Conservation (phyloP, 768 basidiomycete species). For the Macrolepiota albuminosa region DNA sequence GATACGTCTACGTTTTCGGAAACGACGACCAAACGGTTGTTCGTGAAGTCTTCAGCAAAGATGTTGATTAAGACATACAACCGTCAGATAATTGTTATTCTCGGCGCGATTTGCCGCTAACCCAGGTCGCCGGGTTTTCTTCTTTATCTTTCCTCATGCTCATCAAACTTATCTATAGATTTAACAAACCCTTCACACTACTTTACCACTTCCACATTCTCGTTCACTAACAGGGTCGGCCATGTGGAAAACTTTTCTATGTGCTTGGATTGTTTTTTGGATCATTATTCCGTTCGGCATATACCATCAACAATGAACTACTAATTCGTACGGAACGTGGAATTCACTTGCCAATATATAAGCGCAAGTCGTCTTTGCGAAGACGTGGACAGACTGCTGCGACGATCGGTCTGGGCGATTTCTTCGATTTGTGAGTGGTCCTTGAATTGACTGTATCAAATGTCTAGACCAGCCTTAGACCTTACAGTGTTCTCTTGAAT, state of each 20-base stretch:
- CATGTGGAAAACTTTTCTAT: constrained; percentile 8
- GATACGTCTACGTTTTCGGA: neutral
- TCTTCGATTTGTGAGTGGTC: constrained; percentile 51
- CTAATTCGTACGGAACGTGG: constrained; percentile 24
- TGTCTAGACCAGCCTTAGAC: constrained; percentile 30
- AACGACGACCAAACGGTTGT: too few relatives aligned
- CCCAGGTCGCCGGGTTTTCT: neutral
- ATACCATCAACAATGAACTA: constrained; percentile 1
- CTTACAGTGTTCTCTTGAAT: constrained; percentile 57
- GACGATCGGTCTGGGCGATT: constrained; percentile 55
- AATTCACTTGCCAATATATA: constrained; percentile 33
- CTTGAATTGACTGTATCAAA: neutral
- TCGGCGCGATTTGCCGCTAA: neutral
- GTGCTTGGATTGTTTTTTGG: constrained; percentile 2
- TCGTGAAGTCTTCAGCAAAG: too few relatives aligned
- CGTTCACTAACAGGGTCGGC: neutral
- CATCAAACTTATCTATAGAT: neutral
- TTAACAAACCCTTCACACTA: neutral
- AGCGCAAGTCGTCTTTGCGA: constrained; percentile 13
- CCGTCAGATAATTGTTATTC: neutral
- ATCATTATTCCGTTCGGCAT: constrained; percentile 2
- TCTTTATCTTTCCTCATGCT: constrained; percentile 4
- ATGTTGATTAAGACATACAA: neutral
- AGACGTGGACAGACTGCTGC: constrained; percentile 31
- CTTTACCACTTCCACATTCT: constrained; percentile 1